Evolutionary conservation across 106 monocot species (phyloP), one percentile per base, ranked within the genome.

Genomic region (Dendrobium huoshanense): DNA sequence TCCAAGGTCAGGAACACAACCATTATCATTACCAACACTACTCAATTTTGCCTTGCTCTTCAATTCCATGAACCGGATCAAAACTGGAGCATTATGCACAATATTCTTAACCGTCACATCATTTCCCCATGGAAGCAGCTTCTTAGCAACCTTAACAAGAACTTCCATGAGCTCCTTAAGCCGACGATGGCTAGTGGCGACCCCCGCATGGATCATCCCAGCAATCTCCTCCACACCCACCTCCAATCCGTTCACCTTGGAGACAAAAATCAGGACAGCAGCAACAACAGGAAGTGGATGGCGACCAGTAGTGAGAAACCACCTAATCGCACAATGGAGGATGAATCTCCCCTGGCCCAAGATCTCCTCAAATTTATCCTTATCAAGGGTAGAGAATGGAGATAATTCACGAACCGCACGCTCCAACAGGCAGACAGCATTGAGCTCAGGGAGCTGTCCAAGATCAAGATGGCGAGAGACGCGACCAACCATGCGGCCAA

Each of bases 271-370:
- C 0, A 81, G 37, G 9, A 91, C 87, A 3, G 93, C 91, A 5
- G 93, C 96, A 0, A 93, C 83, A 7, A 93, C 19, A 0, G 93
- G 96, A 13, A 91, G 81, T 17, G 93, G 96, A 22, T 87, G 88
- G 9, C 93, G 79, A 31, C 91, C 96, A 0, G 96, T 91, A 45
- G 93, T 81, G 81, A 96, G 89, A 75, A 82, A 91, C 93, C 96
- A 96, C n/a, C 75, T 75, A 2, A 75, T 48, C 19, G 75, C 44
- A 25, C 75, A 75, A 10, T 75, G 75, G 75, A 75, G 79, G 58
- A 94, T 77, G 84, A 94, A 94, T 73, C 82, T 78, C 22, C 86
- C 88, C 65, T 94, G 94, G 55, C 77, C 76, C 17, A 86, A 55
- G 75, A 95, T 70, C 81, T 86, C 80, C 17, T 87, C 84, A 22